Conservation (phyloP, 202 grass and related monocot species). For the Panicum virgatum region DNA sequence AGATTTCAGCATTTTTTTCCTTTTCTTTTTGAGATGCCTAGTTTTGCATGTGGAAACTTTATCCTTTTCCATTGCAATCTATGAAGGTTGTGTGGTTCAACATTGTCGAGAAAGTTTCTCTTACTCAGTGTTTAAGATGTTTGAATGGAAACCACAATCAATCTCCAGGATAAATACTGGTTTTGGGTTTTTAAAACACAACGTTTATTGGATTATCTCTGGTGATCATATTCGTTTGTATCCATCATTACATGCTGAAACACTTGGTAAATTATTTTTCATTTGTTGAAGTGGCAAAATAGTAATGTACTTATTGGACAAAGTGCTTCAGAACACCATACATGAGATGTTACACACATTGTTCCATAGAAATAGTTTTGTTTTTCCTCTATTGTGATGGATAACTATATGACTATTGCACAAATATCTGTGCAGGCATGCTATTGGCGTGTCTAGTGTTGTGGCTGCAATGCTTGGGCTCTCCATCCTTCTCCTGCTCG, state of each 20-base stretch:
- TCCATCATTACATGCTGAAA: background rate
- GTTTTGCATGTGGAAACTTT: background rate
- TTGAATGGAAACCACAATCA: background rate
- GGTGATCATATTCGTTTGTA: conserved; percentile 1
- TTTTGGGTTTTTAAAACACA: background rate
- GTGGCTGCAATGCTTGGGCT: conserved; percentile 90
- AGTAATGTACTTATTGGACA: background rate
- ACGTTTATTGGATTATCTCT: background rate
- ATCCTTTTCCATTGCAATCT: background rate
- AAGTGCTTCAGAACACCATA: conserved; percentile 10
- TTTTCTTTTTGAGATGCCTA: conserved; percentile 18
- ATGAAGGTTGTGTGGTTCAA: background rate
- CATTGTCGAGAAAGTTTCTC: background rate
- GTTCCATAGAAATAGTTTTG: background rate
- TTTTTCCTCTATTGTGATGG: background rate
- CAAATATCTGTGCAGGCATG: conserved; percentile 55
- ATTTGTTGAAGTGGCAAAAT: conserved; percentile 4
- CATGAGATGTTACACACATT: background rate
- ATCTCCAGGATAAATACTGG: conserved; percentile 10
- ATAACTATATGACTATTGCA: conserved; percentile 11
- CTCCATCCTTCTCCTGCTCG: conserved; percentile 83
- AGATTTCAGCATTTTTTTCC: background rate
- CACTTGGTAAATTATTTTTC: background rate
- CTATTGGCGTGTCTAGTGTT: conserved; percentile 85
- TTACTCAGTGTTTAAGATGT: conserved; percentile 17